Base-by-base conservation (phyloP, 148 eudicot genomes). In the Suaeda aralocaspica region DNA sequence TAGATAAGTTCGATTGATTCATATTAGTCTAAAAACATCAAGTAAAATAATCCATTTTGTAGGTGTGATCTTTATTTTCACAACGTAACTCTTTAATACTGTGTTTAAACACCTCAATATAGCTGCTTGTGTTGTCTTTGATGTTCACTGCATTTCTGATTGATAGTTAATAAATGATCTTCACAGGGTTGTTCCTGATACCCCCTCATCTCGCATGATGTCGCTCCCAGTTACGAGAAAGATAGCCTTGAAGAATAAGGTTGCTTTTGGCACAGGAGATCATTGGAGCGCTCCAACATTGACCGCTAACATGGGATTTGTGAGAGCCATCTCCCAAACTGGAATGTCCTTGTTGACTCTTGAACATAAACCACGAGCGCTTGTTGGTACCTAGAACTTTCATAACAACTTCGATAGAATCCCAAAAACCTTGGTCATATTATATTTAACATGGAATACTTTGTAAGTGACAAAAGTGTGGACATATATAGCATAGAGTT, bases 181-280 rank as follows among this genome's bases (percentile, higher is more conserved):
- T 29, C 25, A 59, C 84, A 92, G 98, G 82, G 73, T 91, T 56
- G 89, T 90, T 59, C 87, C 88, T 67, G 97, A 93, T 77, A 70
- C 75, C 28, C 98, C 96, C 58, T 93, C 98, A 58, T 52, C 28
- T 19, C 96, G 98, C 55, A 64, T 91, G 80, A 80, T 81, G 83
- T 81, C 85, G 83, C 87, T 93, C 30, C 88, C 92, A 14, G 89
- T 87, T 58, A 93, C 98, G 68, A 83, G 98, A 76, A 93, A 93
- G 85, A 74, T 93, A 74, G 95, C 89, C 42, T 62, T 79, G 70
- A 93, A 93, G 80, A 93, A 93, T 80, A 93, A 93, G 76, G 78
- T 91, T 70, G 79, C 87, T 67, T 93, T 93, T 83, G 98, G 98
- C 51, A 90, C 92, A 9, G 98, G 98, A 52, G 98, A 93, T 79